phyloP scores from a whole-genome alignment of 495 filamentous ascomycete species.

The Chaetomium cochliodes region DNA sequence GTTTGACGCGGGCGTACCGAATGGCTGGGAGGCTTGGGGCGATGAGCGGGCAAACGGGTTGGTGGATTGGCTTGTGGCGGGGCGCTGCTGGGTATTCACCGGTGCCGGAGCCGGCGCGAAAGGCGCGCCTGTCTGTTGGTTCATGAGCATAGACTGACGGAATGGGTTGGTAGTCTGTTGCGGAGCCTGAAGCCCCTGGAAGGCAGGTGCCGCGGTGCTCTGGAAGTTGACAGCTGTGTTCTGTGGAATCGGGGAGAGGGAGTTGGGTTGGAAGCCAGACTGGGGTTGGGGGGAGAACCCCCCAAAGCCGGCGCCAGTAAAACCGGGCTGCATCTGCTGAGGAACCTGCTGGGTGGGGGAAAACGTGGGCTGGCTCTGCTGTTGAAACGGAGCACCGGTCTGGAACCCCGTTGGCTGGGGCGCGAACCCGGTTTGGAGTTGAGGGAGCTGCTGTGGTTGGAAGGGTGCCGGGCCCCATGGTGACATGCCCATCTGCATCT shows the following conservation, averaged over 20 bases:
- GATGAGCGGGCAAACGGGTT: slow-evolving; percentile 77
- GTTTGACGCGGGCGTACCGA: slow-evolving; percentile 45
- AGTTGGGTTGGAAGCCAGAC: slow-evolving; percentile 51
- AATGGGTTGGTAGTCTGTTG: slow-evolving; percentile 81
- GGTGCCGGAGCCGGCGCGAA: slow-evolving; percentile 25
- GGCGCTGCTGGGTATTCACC: slow-evolving; percentile 36
- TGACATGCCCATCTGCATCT: slow-evolving; percentile 37
- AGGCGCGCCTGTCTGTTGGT: slow-evolving; percentile 48
- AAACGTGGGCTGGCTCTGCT: slow-evolving; percentile 47
- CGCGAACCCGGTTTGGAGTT: slow-evolving; percentile 54
- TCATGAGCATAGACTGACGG: slow-evolving; percentile 76
- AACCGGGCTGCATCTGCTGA: slow-evolving; percentile 48
- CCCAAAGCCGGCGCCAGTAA: slow-evolving; percentile 84
- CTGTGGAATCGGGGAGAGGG: slow-evolving; percentile 63
- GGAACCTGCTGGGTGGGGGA: slow-evolving; percentile 44
- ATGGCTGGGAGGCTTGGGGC: slow-evolving; percentile 51
- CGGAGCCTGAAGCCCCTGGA: slow-evolving; percentile 47
- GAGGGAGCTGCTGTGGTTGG: slow-evolving; percentile 35
- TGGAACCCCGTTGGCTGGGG: slow-evolving; percentile 50
- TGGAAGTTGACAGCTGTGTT: slow-evolving; percentile 57
- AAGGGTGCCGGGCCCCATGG: slow-evolving; percentile 36
- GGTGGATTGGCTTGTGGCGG: slow-evolving; percentile 63
- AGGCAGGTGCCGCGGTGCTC: slow-evolving; percentile 35
- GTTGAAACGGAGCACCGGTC: slow-evolving; percentile 49
- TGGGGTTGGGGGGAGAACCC: slow-evolving; percentile 70